Base-by-base conservation (phyloP, 352 stramenopile species). In the Phytophthora sansomeana region DNA sequence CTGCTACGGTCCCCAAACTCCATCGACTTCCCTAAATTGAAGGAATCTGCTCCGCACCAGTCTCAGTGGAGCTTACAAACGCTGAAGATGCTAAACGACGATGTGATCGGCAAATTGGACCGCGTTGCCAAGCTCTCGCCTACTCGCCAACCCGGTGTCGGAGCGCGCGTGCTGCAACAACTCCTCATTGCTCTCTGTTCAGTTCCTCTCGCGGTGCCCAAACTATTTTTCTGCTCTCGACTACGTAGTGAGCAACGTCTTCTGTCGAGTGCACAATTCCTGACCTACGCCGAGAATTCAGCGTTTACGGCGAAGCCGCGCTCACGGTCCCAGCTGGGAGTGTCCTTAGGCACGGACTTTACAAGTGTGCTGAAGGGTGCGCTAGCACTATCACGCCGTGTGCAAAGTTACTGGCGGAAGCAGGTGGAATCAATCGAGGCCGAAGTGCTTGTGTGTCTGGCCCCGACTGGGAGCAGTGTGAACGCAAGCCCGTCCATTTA, bases 301-400 rank as follows among this genome's bases (percentile, higher is more conserved):
- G 59, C 77, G 9, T 83, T 83, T 33, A 75, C 77, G 16, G 50
- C 77, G 2, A 88, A 88, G 41, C 79, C 77, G 6, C 71, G 79
- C 17, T 55, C 77, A 36, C 77, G 75, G 4, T 84, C 79, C 5
- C 79, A 86, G 54, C 68, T 88, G 33, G 79, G 79, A 1, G 79
- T 88, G 0, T 63, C 79, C 9, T 58, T 83, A 4, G 79, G 79
- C 2, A 84, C 79, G 0, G 79, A 85, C 44, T 85, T 88, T 46
- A 78, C 70, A 1, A 83, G 74, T 49, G 56, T 81, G 7, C 56
- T 88, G 26, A 81, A 85, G 33, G 75, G 79, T 42, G 72, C 68
- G 26, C 14, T 78, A 19, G 69, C 60, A 0, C 21, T 84, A 21
- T 60, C 62, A 16, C 24, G 33, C 19, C 55, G 41, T 4, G 50